phyloP scores from a whole-genome alignment of 148 eudicot species.

The Persicaria tinctoria region DNA sequence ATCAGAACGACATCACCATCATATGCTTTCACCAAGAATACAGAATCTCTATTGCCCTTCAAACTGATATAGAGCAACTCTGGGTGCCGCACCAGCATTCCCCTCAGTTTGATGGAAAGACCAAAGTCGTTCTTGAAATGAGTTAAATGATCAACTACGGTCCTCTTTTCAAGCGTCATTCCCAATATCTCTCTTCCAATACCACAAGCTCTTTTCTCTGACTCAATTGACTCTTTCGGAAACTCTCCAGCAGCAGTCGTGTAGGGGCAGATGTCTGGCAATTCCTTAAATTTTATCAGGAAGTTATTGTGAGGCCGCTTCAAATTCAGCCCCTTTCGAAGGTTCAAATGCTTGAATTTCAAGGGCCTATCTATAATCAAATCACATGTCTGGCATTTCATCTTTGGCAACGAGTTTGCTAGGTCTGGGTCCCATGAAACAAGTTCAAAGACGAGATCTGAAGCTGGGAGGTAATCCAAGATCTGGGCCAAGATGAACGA shows the following conservation, averaged over 20 bases:
- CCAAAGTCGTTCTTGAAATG: slow-evolving; percentile 90
- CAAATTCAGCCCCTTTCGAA: slow-evolving; percentile 63
- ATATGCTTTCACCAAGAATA: slow-evolving; percentile 82
- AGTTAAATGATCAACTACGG: slow-evolving; percentile 78
- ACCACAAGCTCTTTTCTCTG: slow-evolving; percentile 84
- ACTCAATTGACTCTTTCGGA: slow-evolving; percentile 46
- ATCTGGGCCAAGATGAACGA: slow-evolving; percentile 77
- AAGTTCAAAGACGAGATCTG: slow-evolving; percentile 70
- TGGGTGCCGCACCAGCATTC: slow-evolving; percentile 77
- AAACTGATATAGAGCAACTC: slow-evolving; percentile 85
- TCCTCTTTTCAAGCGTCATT: slow-evolving; percentile 77
- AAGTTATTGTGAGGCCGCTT: slow-evolving; percentile 61
- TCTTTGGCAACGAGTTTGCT: slow-evolving; percentile 35
- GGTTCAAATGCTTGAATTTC: slow-evolving; percentile 72
- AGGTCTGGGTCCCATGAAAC: slow-evolving; percentile 58
- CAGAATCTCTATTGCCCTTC: slow-evolving; percentile 78
- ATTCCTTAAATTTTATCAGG: slow-evolving; percentile 53
- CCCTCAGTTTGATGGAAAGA: slow-evolving; percentile 71
- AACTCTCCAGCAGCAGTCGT: slow-evolving; percentile 39
- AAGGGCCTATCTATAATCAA: slow-evolving; percentile 78
- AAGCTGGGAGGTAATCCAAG: slow-evolving; percentile 78
- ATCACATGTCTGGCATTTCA: slow-evolving; percentile 25
- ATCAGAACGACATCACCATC: slow-evolving; percentile 52
- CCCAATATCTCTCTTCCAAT: slow-evolving; percentile 88
- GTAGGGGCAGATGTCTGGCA: slow-evolving; percentile 76